Base-by-base conservation (phyloP, 2,329 filamentous ascomycete genomes). In the Hymenoscyphus repandus region DNA sequence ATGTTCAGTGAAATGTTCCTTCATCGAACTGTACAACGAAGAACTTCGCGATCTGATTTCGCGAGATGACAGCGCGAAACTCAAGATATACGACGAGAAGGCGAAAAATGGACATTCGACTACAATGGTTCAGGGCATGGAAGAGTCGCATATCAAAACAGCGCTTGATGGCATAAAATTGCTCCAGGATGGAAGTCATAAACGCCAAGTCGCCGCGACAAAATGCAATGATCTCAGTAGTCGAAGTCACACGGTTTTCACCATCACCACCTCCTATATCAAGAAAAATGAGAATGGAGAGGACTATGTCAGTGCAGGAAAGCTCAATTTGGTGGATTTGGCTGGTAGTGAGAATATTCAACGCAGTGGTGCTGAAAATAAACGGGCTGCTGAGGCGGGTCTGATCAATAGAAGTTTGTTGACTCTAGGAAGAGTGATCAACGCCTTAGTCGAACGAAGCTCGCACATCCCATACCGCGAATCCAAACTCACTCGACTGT, bases 141-240 rank as follows among this genome's bases (percentile, higher is more conserved):
- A 97, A 68, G 93, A 99, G 70, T 86, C 87, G 6, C 88, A 96
- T 67, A 95, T 99, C 63, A 88, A 88, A 65, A 87, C 76, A 57
- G 91, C 93, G 0, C 77, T 80, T 11, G 86, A 90, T 45, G 93
- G 93, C 54, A 91, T 99, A 69, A 87, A 88, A 69, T 78, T 96
- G 55, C 79, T 99, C 41, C 89, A 93, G 62, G 79, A 86, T 57
- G 95, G 93, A 55, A 96, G 90, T 68, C 78, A 93, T 71, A 95
- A 91, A 70, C 86, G 93, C 45, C 93, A 99, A 69, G 93, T 99
- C n/a, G 95, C 93, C 5, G 90, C 95, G 3, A 99, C 93, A n/a
- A 97, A 97, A 70, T 99, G 93, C 79, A 99, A 99, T 68, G 93
- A 99, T 63, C 81, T 97, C 49, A 96, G 91, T 70, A 96, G 91